Conservation (phyloP, 1,284 basidiomycete genomes). For the Boletellus deceptivus region DNA sequence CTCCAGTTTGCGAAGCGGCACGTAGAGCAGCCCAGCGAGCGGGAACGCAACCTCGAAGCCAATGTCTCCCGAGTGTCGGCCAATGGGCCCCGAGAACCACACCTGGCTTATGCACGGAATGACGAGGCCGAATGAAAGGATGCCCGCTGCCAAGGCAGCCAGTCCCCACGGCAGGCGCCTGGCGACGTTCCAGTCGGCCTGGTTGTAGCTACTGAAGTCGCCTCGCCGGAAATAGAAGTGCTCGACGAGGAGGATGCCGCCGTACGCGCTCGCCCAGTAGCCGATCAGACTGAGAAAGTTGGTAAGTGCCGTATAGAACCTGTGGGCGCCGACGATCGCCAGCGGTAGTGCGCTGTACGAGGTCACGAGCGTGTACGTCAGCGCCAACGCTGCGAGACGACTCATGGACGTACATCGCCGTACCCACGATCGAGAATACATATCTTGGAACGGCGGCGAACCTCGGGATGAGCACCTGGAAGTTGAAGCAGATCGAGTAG, state of each 20-base stretch:
- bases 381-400: background rate
- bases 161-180: slow-evolving; percentile 59
- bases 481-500: slow-evolving; percentile 81
- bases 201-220: slow-evolving; percentile 51
- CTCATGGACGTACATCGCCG: slow-evolving; percentile 62
- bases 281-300: slow-evolving; percentile 75
- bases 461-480: slow-evolving; percentile 77
- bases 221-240: slow-evolving; percentile 61
- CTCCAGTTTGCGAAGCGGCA: slow-evolving; percentile 54
- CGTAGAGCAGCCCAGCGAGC: slow-evolving; percentile 51
- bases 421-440: slow-evolving; percentile 79
- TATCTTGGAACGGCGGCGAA: slow-evolving; percentile 75
- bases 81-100: slow-evolving; percentile 74
- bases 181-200: slow-evolving; percentile 53
- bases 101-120: slow-evolving; percentile 69
- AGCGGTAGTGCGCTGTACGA: slow-evolving; percentile 46
- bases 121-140: slow-evolving; percentile 54
- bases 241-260: slow-evolving; percentile 59
- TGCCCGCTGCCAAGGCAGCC: slow-evolving; percentile 54
- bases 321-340: slow-evolving; percentile 65
- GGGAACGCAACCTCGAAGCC: slow-evolving; percentile 74
- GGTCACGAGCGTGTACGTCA: slow-evolving; percentile 10
- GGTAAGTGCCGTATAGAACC: slow-evolving; percentile 61
- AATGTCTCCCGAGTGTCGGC: slow-evolving; percentile 67
- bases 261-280: slow-evolving; percentile 66